Evolutionary conservation across 2,329 filamentous ascomycete species (phyloP), one percentile per base, ranked within the genome.

Genomic region (Parascedosporium putredinis): DNA sequence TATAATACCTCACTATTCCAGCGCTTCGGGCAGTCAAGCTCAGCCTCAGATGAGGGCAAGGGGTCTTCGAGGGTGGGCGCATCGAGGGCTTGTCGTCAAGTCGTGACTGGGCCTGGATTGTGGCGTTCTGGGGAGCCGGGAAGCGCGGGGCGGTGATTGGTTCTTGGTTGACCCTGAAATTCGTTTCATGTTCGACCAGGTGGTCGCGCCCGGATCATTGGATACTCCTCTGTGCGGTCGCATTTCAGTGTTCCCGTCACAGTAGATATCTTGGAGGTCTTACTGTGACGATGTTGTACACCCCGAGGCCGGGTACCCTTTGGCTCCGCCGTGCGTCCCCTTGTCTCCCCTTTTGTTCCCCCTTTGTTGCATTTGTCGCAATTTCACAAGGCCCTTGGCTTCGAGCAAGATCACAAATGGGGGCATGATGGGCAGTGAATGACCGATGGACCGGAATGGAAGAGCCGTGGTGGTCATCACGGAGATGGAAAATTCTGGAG

Each of bases 121-220:
- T 42, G 38, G 38, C 38, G 38, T 22, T 42, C 38, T n/a, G n/a
- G 16, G 18, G 38, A 20, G 18, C 20, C 20, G 12, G 18, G 38
- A 42, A 42, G 10, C 5, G 3, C 38, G 5, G 38, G 18, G 16
- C 20, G 20, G 8, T 42, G 38, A 42, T 42, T 42, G 38, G 38
- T 42, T 42, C 38, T 42, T 42, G 16, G 20, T 7, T 23, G 38
- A 42, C 38, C 38, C 38, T 42, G 38, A 42, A 42, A 42, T 20
- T 20, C 38, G 38, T 42, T 42, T 42, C 38, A 42, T 18, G 36
- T 42, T 20, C 4, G 23, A 7, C 20, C 12, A 16, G 5, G 18
- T 3, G 20, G 23, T 10, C 9, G 20, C 14, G 20, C 38, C 20
- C 38, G 38, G 38, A 3, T 20, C 38, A 42, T 20, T 23, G 16